phyloP scores from a whole-genome alignment of 495 filamentous ascomycete species.

The Xylaria castorea region DNA sequence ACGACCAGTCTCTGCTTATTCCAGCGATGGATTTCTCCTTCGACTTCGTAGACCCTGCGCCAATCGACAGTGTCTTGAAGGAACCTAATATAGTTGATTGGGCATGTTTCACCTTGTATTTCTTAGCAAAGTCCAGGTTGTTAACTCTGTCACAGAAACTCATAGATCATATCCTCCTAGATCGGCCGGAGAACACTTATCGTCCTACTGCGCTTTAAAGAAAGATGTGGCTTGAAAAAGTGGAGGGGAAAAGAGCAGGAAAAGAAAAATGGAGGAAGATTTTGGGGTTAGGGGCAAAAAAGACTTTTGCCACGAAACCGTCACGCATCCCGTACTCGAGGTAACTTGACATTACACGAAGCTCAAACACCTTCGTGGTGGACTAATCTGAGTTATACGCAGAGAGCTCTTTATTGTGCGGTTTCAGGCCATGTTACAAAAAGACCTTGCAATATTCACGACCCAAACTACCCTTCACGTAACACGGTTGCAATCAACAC shows the following conservation, averaged over 20 bases:
- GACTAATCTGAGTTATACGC: not conserved
- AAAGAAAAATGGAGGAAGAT: not conserved
- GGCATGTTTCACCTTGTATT: conserved; percentile 37
- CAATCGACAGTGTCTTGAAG: conserved; percentile 41
- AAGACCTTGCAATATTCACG: conserved; percentile 8
- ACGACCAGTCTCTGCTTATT: conserved; percentile 28
- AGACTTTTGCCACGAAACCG: not conserved
- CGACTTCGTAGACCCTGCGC: conserved; percentile 33
- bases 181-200: conserved; percentile 36
- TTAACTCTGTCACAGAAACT: conserved; percentile 39
- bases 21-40: conserved; percentile 33
- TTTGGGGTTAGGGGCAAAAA: not conserved
- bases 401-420: not conserved
- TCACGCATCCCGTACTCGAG: not conserved
- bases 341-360: not conserved
- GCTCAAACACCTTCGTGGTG: not conserved
- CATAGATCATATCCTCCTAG: conserved; percentile 45
- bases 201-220: conserved; percentile 4
- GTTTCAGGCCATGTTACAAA: not conserved
- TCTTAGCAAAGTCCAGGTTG: not conserved
- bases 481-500: not conserved
- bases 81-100: conserved; percentile 46
- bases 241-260: not conserved
- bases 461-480: not conserved
- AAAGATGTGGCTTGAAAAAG: not conserved